These are phyloP conservation scores for Pinus taeda DNA, from an alignment of 75 land plant genomes.

Conservation along the genomic window DNA sequence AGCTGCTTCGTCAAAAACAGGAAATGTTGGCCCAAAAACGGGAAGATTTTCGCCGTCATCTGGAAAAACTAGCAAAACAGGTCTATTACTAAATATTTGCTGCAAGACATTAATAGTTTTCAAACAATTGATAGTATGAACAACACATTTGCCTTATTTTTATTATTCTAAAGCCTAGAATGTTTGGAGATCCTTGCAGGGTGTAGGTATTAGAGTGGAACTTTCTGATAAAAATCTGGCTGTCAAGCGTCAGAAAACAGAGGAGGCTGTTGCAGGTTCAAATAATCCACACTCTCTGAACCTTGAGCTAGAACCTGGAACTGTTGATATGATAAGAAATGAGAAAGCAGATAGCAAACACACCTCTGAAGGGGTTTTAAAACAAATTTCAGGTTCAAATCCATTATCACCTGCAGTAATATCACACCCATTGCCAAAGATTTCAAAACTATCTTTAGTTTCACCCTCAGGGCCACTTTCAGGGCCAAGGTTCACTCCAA, in stretches of 20 bases:
- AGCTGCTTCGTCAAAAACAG: constrained; percentile 82
- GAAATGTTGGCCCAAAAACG: constrained; percentile 84
- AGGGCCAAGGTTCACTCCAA: constrained; percentile 20
- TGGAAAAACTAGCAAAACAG: constrained; percentile 78
- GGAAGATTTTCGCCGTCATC: constrained; percentile 69
- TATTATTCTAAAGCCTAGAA: background rate
- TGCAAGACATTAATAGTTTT: background rate
- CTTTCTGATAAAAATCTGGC: constrained; percentile 3
- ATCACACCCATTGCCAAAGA: constrained; percentile 27
- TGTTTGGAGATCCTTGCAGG: constrained; percentile 1
- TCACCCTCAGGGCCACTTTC: constrained; percentile 14
- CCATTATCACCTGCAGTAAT: constrained; percentile 10
- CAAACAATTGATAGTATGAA: background rate
- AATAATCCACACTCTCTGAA: constrained; percentile 8
- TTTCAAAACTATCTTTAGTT: constrained; percentile 17
- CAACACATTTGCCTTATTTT: background rate
- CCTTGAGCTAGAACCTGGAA: constrained; percentile 3
- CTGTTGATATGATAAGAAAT: constrained; percentile 6
- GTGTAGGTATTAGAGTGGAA: constrained; percentile 5
- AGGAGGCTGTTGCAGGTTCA: constrained; percentile 5
- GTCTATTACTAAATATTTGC: constrained; percentile 24
- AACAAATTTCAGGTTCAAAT: constrained; percentile 7
- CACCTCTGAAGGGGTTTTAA: constrained; percentile 20
- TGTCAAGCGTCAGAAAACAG: constrained; percentile 39
- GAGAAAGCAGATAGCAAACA: constrained; percentile 16